Base-by-base conservation (phyloP, 2,329 filamentous ascomycete genomes). In the Talaromyces sp. region DNA sequence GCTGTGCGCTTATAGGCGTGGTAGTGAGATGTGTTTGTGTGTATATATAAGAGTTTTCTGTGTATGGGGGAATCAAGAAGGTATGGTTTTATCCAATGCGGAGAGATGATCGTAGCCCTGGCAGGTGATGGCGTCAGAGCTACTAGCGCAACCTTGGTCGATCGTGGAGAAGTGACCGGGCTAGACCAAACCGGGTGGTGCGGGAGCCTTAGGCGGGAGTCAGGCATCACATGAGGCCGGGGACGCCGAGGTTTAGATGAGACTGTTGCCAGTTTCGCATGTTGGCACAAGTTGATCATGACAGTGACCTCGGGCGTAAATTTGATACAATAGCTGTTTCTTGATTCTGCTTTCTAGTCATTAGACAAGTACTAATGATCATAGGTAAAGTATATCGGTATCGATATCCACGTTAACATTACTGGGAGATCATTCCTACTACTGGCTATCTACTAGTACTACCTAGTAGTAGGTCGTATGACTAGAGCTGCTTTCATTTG, bases 111-210 rank as follows among this genome's bases (percentile, higher is more conserved):
- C 45, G 48, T 43, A n/a, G n/a, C n/a, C n/a, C n/a, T n/a, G n/a
- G n/a, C n/a, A 62, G 51, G 37, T 57, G 50, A 61, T 65, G 58
- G 54, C 61, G 61, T 64, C 61, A 63, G 54, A 51, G 59, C 48
- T 37, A 47, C 39, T 55, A 41, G 47, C 37, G 46, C 47, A 54
- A 58, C 51, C 55, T 36, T 62, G 59, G 60, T 60, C 51, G 52
- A 63, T 63, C 57, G 60, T 62, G 60, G 58, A 55, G 60, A 58
- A 56, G 35, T 44, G 46, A 43, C 37, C 42, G 54, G 61, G 56
- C 57, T 59, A 63, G 54, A 58, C 60, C 60, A 43, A 47, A n/a
- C n/a, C 14, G 49, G 43, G 48, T 17, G 30, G 14, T 41, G 32
- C 33, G 24, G 24, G 24, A 29, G 39, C 32, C 43, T 41, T 22